These are phyloP conservation scores for Phytophthora pseudosyringae DNA, from an alignment of 352 stramenopile genomes.

Conservation along the genomic window DNA sequence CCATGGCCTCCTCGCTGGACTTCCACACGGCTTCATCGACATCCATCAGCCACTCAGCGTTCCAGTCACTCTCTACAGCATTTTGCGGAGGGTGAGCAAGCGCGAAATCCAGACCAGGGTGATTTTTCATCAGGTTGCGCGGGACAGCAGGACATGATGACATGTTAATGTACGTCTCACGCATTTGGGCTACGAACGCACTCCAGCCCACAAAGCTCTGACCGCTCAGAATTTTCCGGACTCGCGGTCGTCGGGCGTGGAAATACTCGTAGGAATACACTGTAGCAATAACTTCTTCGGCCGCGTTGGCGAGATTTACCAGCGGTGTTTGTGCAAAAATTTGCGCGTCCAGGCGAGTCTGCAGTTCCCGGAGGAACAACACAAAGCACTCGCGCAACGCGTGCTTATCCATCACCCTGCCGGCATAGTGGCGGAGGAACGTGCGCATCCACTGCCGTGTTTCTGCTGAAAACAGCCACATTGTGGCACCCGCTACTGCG, in stretches of 20 bases:
- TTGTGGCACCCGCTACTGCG: slow-evolving; percentile 37
- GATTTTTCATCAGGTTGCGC: background rate
- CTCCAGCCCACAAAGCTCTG: slow-evolving; percentile 57
- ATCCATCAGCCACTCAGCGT: slow-evolving; percentile 59
- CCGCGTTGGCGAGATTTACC: slow-evolving; percentile 39
- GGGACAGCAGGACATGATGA: slow-evolving; percentile 8
- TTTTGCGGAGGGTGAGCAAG: slow-evolving; percentile 24
- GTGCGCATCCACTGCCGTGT: slow-evolving; percentile 44
- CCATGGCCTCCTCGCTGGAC: slow-evolving; percentile 8
- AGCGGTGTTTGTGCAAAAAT: slow-evolving; percentile 51
- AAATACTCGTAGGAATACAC: slow-evolving; percentile 66
- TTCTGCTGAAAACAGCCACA: slow-evolving; percentile 57
- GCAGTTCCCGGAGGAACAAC: slow-evolving; percentile 39
- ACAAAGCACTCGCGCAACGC: slow-evolving; percentile 49
- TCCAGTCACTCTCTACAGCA: slow-evolving; percentile 49
- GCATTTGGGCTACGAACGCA: slow-evolving; percentile 61
- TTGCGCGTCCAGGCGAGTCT: slow-evolving; percentile 48
- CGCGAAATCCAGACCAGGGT: slow-evolving; percentile 10
- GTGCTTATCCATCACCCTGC: slow-evolving; percentile 41
- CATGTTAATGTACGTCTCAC: slow-evolving; percentile 53
- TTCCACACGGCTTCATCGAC: slow-evolving; percentile 59
- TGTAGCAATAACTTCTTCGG: slow-evolving; percentile 57
- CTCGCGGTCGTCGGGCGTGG: slow-evolving; percentile 39
- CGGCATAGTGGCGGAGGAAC: slow-evolving; percentile 45
- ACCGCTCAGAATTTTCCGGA: slow-evolving; percentile 53